phyloP scores from a whole-genome alignment of 2,329 filamentous ascomycete species.

The Huntiella bhutanensis region DNA sequence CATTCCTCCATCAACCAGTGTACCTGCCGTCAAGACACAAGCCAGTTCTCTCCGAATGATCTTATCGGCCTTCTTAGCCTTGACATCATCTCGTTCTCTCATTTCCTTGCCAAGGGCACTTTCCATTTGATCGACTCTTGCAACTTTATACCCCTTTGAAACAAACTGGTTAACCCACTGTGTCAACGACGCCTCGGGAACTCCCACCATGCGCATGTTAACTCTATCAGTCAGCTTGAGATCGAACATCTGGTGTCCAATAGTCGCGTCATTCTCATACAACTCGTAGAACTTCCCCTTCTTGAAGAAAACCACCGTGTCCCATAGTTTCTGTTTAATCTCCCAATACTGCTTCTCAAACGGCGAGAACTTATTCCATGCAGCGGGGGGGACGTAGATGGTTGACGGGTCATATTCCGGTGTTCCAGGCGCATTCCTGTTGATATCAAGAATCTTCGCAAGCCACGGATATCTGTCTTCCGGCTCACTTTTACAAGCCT shows the following conservation, averaged over 20 bases:
- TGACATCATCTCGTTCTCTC: constrained; percentile 64
- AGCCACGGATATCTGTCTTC: constrained; percentile 83
- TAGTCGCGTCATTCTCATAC: constrained; percentile 92
- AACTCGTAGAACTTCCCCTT: constrained; percentile 99
- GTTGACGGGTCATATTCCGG: constrained; percentile 83
- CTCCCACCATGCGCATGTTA: constrained; percentile 99
- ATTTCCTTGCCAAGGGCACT: constrained; percentile 93
- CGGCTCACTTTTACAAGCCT: constrained; percentile 64
- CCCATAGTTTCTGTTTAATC: constrained; percentile 95
- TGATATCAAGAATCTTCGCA: constrained; percentile 66
- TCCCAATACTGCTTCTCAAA: constrained; percentile 99
- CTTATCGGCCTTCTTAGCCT: constrained; percentile 62
- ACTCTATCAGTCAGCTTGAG: constrained; percentile 94
- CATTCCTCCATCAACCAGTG: constrained; percentile 89
- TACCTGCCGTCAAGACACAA: constrained; percentile 79
- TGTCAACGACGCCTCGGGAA: constrained; percentile 86
- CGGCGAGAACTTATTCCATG: constrained; percentile 68
- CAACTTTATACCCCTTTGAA: constrained; percentile 94
- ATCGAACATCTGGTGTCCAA: constrained; percentile 92
- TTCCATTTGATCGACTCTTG: constrained; percentile 90
- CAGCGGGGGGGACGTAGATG: constrained; percentile 68
- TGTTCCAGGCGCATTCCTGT: constrained; percentile 57
- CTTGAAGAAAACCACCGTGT: constrained; percentile 97
- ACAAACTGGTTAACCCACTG: constrained; percentile 98
- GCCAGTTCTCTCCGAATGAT: constrained; percentile 82